phyloP scores from a whole-genome alignment of 2,329 filamentous ascomycete species.

The Colletotrichum sidae region DNA sequence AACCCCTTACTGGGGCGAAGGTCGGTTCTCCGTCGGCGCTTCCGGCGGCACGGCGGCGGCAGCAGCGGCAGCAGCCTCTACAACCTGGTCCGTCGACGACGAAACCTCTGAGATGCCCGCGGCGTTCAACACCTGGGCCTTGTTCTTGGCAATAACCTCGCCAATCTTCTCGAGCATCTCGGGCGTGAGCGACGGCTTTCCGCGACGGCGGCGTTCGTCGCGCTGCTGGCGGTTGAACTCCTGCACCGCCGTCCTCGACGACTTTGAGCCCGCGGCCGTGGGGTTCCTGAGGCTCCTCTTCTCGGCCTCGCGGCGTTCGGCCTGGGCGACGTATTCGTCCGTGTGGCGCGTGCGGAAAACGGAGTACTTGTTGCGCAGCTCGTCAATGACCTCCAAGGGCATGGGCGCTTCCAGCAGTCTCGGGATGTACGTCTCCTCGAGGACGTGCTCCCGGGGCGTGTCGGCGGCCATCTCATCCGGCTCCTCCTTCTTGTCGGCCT shows the following conservation, averaged over 20 bases:
- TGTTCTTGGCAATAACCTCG: constrained; percentile 69
- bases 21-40: constrained; percentile 13
- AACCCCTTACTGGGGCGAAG: constrained; percentile 22
- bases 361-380: constrained; percentile 86
- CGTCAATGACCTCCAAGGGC: constrained; percentile 82
- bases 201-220: constrained; percentile 61
- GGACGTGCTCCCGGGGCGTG: constrained; percentile 82
- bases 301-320: constrained; percentile 67
- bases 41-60: constrained; percentile 2
- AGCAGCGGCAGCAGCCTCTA: neutral
- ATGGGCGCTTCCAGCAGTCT: constrained; percentile 82
- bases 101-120: constrained; percentile 50
- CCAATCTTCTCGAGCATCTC: constrained; percentile 73
- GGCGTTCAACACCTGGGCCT: constrained; percentile 53
- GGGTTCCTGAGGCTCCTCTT: constrained; percentile 67
- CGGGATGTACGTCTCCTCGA: constrained; percentile 84
- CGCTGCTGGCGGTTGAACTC: constrained; percentile 69
- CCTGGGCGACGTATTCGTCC: constrained; percentile 74
- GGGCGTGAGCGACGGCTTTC: constrained; percentile 66
- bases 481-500: constrained; percentile 52
- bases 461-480: constrained; percentile 64
- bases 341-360: constrained; percentile 86
- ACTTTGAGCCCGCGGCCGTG: constrained; percentile 64
- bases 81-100: neutral
- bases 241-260: constrained; percentile 63